A percentile compares a stretch with the other conserved stretches of the same genome.
phyloP scores from a whole-genome alignment of 1,139 yeast genomes.

The Scheffersomyces insectosa region DNA sequence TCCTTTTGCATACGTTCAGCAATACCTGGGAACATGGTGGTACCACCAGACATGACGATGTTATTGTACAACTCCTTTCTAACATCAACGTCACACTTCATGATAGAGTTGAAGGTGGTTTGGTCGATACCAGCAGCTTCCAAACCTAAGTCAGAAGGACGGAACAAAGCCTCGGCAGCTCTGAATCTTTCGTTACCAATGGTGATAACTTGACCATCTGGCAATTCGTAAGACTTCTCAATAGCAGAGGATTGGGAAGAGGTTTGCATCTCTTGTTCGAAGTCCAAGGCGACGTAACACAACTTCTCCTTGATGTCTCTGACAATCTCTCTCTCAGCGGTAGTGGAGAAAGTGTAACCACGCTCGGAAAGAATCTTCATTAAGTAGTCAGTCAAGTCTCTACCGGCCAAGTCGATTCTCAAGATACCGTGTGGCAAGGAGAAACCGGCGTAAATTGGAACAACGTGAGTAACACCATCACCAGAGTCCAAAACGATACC shows the following conservation, averaged over 20 bases:
- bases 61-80: constrained; percentile 99
- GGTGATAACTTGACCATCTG: constrained; percentile 99
- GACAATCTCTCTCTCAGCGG: constrained; percentile 99
- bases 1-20: constrained; percentile 99
- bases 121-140: constrained; percentile 99
- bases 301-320: constrained; percentile 99
- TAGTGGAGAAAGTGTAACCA: constrained; percentile 97
- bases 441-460: constrained; percentile 99
- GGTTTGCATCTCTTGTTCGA: constrained; percentile 98
- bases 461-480: constrained; percentile 99
- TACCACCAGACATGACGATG: constrained; percentile 99
- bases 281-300: constrained; percentile 96
- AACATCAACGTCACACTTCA: constrained; percentile 99
- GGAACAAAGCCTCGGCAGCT: constrained; percentile 99
- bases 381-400: constrained; percentile 98
- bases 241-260: constrained; percentile 97
- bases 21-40: constrained; percentile 99
- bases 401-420: constrained; percentile 99
- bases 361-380: constrained; percentile 98
- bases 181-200: constrained; percentile 99
- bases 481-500: constrained; percentile 99
- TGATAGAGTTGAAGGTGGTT: constrained; percentile 98
- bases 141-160: constrained; percentile 95
- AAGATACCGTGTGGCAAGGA: constrained; percentile 97
- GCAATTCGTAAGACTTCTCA: constrained; percentile 98